phyloP scores from a whole-genome alignment of 164 flowering plant species.

The Platanus orientalis region DNA sequence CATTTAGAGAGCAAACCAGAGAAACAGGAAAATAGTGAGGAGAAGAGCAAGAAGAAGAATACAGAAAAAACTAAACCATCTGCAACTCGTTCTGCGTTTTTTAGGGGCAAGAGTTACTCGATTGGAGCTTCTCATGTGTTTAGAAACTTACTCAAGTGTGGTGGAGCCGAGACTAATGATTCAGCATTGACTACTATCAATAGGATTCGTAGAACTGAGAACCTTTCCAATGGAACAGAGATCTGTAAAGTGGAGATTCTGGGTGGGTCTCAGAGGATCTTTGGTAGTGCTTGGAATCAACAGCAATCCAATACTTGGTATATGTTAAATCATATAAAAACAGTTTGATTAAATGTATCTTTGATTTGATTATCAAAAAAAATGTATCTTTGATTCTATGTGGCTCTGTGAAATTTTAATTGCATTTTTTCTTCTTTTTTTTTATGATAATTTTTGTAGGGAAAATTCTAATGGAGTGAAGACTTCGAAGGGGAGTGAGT shows the following conservation, averaged over 20 bases:
- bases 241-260: slow-evolving; percentile 16
- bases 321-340: not conserved
- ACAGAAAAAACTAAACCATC: not conserved
- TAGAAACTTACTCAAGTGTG: slow-evolving; percentile 44
- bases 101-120: slow-evolving; percentile 32
- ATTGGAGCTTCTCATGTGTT: slow-evolving; percentile 32
- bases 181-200: slow-evolving; percentile 23
- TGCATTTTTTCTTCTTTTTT: too few species aligned
- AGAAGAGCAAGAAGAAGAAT: slow-evolving; percentile 14
- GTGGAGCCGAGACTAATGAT: slow-evolving; percentile 46
- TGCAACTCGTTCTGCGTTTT: not conserved
- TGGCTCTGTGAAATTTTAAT: not conserved
- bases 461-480: slow-evolving; percentile 27
- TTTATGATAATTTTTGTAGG: too few species aligned
- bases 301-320: slow-evolving; percentile 26
- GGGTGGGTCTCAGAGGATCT: slow-evolving; percentile 33
- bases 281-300: slow-evolving; percentile 29
- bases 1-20: not conserved
- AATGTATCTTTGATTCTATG: not conserved
- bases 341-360: not conserved
- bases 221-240: slow-evolving; percentile 1
- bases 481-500: slow-evolving; percentile 23
- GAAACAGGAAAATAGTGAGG: too few species aligned
- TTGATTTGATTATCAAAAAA: too few species aligned
- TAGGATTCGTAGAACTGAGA: slow-evolving; percentile 8